Conservation (phyloP, 176 grass and related monocot species). For the Stipa capillata region DNA sequence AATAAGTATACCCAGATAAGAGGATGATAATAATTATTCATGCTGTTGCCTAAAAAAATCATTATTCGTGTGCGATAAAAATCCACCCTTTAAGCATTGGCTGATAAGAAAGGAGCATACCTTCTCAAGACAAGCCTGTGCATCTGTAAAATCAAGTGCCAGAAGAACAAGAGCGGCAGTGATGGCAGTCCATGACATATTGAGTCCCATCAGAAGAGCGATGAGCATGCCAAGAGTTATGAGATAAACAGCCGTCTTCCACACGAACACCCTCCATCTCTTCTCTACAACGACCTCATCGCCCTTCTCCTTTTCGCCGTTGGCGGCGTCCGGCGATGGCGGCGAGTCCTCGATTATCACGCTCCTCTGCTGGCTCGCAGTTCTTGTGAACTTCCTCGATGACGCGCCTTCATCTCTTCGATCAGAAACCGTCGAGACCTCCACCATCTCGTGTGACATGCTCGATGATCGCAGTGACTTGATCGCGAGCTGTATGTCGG, state of each 20-base stretch:
- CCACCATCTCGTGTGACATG: constrained; percentile 41
- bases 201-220: constrained; percentile 70
- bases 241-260: constrained; percentile 78
- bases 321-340: constrained; percentile 12
- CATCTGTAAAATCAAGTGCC: constrained; percentile 80
- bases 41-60: no score
- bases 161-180: constrained; percentile 79
- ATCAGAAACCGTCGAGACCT: constrained; percentile 32
- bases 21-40: not conserved
- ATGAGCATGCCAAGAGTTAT: constrained; percentile 86
- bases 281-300: constrained; percentile 34
- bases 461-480: constrained; percentile 41
- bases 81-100: not conserved
- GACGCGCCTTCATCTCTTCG: constrained; percentile 25
- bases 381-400: constrained; percentile 41
- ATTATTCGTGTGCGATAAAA: not conserved
- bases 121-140: constrained; percentile 82
- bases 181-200: constrained; percentile 89
- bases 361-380: constrained; percentile 36
- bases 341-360: constrained; percentile 42
- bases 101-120: constrained; percentile 22
- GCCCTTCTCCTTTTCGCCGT: constrained; percentile 36
- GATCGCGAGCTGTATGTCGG: constrained; percentile 50
- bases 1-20: not conserved
- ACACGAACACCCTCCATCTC: constrained; percentile 47